Base-by-base conservation (phyloP, 352 stramenopile genomes). In the Chrysophaeum taylorii region DNA sequence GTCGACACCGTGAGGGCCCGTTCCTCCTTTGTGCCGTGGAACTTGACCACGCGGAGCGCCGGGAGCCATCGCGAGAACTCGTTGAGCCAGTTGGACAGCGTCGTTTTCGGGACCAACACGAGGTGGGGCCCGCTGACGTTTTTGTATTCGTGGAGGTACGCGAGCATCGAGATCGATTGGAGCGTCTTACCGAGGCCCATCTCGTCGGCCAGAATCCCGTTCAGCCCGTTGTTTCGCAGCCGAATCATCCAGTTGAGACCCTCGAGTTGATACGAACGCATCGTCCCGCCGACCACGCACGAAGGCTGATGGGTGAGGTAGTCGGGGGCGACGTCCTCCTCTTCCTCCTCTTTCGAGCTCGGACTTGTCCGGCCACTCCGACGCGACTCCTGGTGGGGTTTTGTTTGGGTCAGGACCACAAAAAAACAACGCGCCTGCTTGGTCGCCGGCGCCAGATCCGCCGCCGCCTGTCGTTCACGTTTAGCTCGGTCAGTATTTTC, bases 211-310 rank as follows among this genome's bases (percentile, higher is more conserved):
- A 98, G 77, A 72, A 98, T 98, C 35, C 95, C 94, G 80, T 99
- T 99, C 54, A 99, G 79, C 54, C 95, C 92, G 74, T 98, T 97
- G 73, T 98, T 87, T 62, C 97, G 95, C 35, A 99, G 83, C 38
- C 94, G 92, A 50, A 98, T 95, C 92, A 99, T 98, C 96, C 96
- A 99, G 79, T 99, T 97, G 50, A 99, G 79, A 25, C 94, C 94
- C 68, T 97, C 92, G 52, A 99, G 69, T 80, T 99, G 96, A 76
- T 99, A 99, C 62, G 95, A 86, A 69, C 97, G 97, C 68, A 99
- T 75, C 60, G 90, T 87, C 4, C 94, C 94, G 75, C 92, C 92
- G 57, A 96, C 92, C 33, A 98, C 94, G 84, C 93, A 96, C 70
- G 87, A 84, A 0, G 94, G 94, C 83, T 99, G 94, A 50, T 84